Evolutionary conservation across 495 filamentous ascomycete species (phyloP).

Genomic region (Podospora pseudopauciseta): DNA sequence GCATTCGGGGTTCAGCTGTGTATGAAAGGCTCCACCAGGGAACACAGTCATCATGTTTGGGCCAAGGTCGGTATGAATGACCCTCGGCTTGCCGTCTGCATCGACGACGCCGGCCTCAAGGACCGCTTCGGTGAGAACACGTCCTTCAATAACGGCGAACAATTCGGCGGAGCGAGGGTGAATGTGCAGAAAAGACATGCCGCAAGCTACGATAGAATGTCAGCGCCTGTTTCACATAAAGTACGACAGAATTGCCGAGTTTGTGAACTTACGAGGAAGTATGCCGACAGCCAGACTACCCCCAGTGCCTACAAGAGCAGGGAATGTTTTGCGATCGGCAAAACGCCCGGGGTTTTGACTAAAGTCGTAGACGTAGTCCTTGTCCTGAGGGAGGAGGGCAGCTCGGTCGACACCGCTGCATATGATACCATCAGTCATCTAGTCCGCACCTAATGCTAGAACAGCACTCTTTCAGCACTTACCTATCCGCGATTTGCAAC

Average conservation of each 20-base stretch:
- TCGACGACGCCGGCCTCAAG: constrained; percentile 40
- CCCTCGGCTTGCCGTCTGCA: constrained; percentile 12
- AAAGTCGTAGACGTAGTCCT: constrained; percentile 32
- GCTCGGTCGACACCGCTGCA: constrained; percentile 29
- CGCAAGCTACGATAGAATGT: constrained; percentile 29
- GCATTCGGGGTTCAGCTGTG: constrained; percentile 47
- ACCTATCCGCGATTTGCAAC: not conserved
- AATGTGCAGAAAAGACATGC: constrained; percentile 48
- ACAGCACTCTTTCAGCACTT: not conserved
- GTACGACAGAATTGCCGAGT: not conserved
- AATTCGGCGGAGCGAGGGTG: constrained; percentile 49
- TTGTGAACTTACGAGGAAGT: constrained; percentile 2
- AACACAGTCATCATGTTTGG: constrained; percentile 41
- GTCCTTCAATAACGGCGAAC: constrained; percentile 36
- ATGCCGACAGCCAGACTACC: constrained; percentile 36
- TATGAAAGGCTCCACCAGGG: constrained; percentile 45
- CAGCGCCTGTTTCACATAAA: constrained; percentile 23
- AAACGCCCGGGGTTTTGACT: constrained; percentile 15
- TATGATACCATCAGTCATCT: not conserved
- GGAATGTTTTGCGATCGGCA: constrained; percentile 44
- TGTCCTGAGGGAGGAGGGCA: constrained; percentile 30
- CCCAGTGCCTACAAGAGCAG: constrained; percentile 41
- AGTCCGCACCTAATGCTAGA: not conserved
- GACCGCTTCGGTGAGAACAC: constrained; percentile 38
- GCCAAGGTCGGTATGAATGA: constrained; percentile 21